Evolutionary conservation across 441 rosid genomes (phyloP), one percentile per base, ranked within the genome.

Genomic region (Macaranga tanarius): DNA sequence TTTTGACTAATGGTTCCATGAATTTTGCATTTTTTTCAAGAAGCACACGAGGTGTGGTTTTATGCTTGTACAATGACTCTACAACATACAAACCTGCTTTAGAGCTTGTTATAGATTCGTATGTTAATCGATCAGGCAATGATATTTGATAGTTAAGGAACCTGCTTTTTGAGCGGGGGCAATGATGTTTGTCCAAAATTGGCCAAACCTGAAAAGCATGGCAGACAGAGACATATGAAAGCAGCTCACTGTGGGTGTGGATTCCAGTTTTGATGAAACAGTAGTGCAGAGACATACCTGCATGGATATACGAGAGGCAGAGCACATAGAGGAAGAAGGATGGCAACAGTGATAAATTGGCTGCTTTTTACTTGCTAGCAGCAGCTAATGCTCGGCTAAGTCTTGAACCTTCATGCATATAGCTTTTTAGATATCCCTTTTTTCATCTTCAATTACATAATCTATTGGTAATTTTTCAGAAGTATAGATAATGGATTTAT

Each of bases 91-190:
- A 70, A 73, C 97, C 99, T 65, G 88, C 93, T 70, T 75, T 95
- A 72, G 96, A 91, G 90, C 92, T 92, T 79, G 97, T 91, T 85
- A 94, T 95, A 15, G 95, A 95, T 83, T 92, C 95, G 7, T 86
- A 85, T 73, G 90, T 91, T 69, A 88, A 95, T 81, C 88, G 91
- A 76, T 80, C 95, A 19, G 96, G 99, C 78, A 93, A 92, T 78
- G 76, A n/a, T n/a, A n/a, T n/a, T n/a, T n/a, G n/a, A n/a, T n/a
- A n/a, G n/a, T n/a, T n/a, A n/a, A n/a, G n/a, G n/a, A n/a, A n/a
- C n/a, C n/a, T n/a, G n/a, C n/a, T n/a, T n/a, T n/a, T n/a, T n/a
- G n/a, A n/a, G n/a, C n/a, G n/a, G n/a, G n/a, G n/a, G n/a, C n/a
- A n/a, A n/a, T n/a, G n/a, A n/a, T n/a, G n/a, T n/a, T n/a, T n/a